Evolutionary conservation across 257 asterid genomes (phyloP).

Genomic region (Forsythia suspensa): DNA sequence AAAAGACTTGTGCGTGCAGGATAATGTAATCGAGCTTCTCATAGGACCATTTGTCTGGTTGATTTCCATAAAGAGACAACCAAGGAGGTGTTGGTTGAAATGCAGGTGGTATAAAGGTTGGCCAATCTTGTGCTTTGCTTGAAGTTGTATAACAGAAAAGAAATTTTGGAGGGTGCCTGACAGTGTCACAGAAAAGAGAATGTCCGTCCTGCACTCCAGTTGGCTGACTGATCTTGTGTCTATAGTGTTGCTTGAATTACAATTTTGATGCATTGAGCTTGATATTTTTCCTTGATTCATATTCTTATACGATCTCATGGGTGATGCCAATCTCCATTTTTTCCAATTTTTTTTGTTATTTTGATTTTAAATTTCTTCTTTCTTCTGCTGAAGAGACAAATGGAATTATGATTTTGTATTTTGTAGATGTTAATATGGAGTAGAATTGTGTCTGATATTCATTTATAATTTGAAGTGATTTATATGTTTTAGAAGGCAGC

Average conservation of each 20-base stretch:
- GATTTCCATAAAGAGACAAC: slow-evolving; percentile 15
- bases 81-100: slow-evolving; percentile 22
- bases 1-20: slow-evolving; percentile 70
- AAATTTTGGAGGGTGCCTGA: slow-evolving; percentile 20
- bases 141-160: slow-evolving; percentile 2
- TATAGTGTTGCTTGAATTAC: slow-evolving; percentile 34
- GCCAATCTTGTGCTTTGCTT: slow-evolving; percentile 7
- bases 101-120: slow-evolving; percentile 18
- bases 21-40: slow-evolving; percentile 61
- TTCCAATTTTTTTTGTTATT: neutral
- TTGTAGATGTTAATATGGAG: slow-evolving; percentile 37
- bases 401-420: slow-evolving; percentile 20
- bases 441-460: slow-evolving; percentile 17
- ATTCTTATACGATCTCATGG: neutral
- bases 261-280: slow-evolving; percentile 24
- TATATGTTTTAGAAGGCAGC: neutral
- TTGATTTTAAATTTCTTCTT: slow-evolving; percentile 13
- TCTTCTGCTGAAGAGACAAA: slow-evolving; percentile 14
- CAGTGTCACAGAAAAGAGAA: slow-evolving; percentile 1
- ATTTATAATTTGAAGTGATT: slow-evolving; percentile 16
- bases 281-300: neutral
- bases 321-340: neutral
- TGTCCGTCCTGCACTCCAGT: slow-evolving; percentile 9
- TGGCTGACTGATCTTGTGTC: slow-evolving; percentile 30
- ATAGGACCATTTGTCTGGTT: slow-evolving; percentile 1